These are phyloP conservation scores for Amyloporia xantha DNA, from an alignment of 768 basidiomycete species.

Conservation along the genomic window DNA sequence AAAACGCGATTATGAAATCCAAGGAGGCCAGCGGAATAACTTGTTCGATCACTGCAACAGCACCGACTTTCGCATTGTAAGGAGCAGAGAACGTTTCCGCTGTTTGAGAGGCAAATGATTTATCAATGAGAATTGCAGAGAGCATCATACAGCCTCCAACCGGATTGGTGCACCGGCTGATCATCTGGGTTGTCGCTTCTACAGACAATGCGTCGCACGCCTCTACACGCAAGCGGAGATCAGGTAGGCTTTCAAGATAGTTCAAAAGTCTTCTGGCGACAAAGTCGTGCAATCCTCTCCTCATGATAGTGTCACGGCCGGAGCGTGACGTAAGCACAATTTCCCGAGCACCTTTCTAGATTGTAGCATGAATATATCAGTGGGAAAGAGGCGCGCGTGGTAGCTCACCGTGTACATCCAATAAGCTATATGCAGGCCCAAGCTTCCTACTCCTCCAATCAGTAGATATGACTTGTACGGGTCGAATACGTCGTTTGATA, in stretches of 20 bases:
- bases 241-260: constrained; percentile 6
- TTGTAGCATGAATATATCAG: background rate
- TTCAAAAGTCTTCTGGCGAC: constrained; percentile 2
- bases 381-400: background rate
- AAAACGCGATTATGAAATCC: constrained; percentile 18
- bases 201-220: constrained; percentile 7
- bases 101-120: constrained; percentile 12
- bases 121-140: constrained; percentile 8
- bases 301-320: constrained; percentile 3
- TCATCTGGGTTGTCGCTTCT: background rate
- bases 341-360: constrained; percentile 19
- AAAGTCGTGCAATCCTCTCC: constrained; percentile 1
- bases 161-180: constrained; percentile 3
- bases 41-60: constrained; percentile 5
- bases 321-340: constrained; percentile 15
- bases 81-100: constrained; percentile 7
- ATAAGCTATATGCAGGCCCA: constrained; percentile 32
- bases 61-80: constrained; percentile 6
- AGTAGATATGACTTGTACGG: constrained; percentile 29
- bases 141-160: constrained; percentile 16
- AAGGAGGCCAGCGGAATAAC: constrained; percentile 3
- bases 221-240: constrained; percentile 3
- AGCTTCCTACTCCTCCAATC: constrained; percentile 33
- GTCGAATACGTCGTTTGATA: constrained; percentile 16
- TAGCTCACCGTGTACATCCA: constrained; percentile 36